Base-by-base conservation (phyloP, 352 stramenopile genomes). In the Globisporangium acanthophoron region DNA sequence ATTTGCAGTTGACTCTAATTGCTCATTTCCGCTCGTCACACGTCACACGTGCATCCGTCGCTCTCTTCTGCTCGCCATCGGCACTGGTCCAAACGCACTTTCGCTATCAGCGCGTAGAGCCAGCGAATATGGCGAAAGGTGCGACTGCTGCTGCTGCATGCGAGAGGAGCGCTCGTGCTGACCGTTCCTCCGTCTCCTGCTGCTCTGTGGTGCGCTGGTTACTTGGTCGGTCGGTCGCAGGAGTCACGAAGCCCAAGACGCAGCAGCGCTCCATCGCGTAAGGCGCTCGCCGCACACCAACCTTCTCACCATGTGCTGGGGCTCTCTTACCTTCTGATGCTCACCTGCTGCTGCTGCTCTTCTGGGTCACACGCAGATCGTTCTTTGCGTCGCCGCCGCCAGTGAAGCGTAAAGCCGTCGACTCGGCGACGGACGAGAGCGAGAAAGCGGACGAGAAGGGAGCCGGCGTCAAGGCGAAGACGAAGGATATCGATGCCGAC, bases 241-340 rank as follows among this genome's bases (percentile, higher is more conserved):
- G 37, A 29, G 54, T 64, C 24, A 44, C 41, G 9, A 84, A 76
- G 62, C 51, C 59, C 37, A 75, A 73, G 58, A 61, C 67, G 56
- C 73, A 83, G 64, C 81, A 91, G 69, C 65, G 73, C 53, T 87
- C 79, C 31, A 88, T 91, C 72, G 80, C 54, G 77, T 89, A 73
- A 49, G 75, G 70, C 39, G 21, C 24, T 16, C 7, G 11, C 11
- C 5, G n/a, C 7, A 7, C n/a, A 4, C 13, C 21, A 13, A 16
- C 15, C 13, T n/a, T 11, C 40, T 45, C 40, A 8, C 40, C 39
- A 43, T 43, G 39, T n/a, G 5, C 12, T 35, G 4, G 3, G 59
- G 21, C 7, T 8, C 47, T 20, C 45, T 46, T 29, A 18, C 8
- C 20, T 41, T 4, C 45, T n/a, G 50, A 40, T 29, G 9, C 20